These are phyloP conservation scores for Lupinus albus DNA, from an alignment of 306 rosid species.

Conservation along the genomic window DNA sequence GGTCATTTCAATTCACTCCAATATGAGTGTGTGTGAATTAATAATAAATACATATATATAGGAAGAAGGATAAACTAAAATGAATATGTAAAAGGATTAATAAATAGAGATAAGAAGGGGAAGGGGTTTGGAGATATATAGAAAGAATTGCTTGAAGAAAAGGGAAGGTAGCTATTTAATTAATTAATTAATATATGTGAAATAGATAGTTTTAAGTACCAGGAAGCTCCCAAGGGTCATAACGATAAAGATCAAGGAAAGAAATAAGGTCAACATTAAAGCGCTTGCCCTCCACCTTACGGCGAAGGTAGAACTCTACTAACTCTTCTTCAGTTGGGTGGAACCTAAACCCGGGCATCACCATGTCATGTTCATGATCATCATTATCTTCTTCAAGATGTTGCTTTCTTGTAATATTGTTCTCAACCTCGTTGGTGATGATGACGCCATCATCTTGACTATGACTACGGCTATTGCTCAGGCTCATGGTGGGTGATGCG, in stretches of 20 bases:
- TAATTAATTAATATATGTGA: too few species aligned
- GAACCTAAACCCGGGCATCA: slow-evolving; percentile 97
- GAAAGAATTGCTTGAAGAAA: too few species aligned
- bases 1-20: too few species aligned
- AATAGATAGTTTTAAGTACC: slow-evolving; percentile 47
- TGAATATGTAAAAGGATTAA: too few species aligned
- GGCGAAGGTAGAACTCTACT: slow-evolving; percentile 99
- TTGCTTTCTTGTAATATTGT: too few species aligned
- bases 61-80: too few species aligned
- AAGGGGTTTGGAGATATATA: too few species aligned
- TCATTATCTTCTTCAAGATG: slow-evolving; percentile 29
- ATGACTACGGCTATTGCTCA: slow-evolving; percentile 36
- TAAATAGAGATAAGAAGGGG: too few species aligned
- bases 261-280: slow-evolving; percentile 98
- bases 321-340: slow-evolving; percentile 98
- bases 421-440: slow-evolving; percentile 19
- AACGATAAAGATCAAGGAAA: slow-evolving; percentile 98
- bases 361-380: slow-evolving; percentile 86
- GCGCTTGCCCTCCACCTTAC: slow-evolving; percentile 99
- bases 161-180: too few species aligned
- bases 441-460: slow-evolving; percentile 52
- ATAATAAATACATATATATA: too few species aligned
- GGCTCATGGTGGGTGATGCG: slow-evolving; percentile 47
- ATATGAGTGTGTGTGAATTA: too few species aligned
- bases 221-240: slow-evolving; percentile 99